Percentiles rank a stretch among this genome's conserved stretches.
phyloP scores from a whole-genome alignment of 2,329 filamentous ascomycete species.

The Fusarium albosuccineum region DNA sequence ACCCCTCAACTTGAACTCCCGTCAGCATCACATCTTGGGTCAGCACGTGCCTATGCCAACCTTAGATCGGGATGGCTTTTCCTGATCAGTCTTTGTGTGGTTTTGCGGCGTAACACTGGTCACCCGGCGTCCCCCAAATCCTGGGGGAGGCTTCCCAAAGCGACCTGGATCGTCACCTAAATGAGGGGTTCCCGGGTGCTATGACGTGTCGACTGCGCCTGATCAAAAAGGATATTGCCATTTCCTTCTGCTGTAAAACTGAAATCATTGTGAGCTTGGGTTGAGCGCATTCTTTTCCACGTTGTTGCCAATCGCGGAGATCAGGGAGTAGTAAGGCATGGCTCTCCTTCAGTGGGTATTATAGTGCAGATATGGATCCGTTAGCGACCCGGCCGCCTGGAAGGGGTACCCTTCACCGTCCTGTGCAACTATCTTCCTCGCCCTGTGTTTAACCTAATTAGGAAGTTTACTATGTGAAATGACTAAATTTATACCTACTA shows the following conservation, averaged over 20 bases:
- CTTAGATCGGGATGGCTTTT: neutral
- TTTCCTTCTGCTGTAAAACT: neutral
- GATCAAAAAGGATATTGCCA: neutral
- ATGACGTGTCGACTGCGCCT: slow-evolving; percentile 16
- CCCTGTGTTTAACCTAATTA: no score
- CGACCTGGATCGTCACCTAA: slow-evolving; percentile 18
- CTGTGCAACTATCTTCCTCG: no score
- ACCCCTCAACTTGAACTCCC: slow-evolving; percentile 17
- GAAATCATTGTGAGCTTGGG: neutral
- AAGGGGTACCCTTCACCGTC: no score
- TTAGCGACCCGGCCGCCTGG: neutral
- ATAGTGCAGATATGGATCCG: no score
- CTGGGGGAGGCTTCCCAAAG: slow-evolving; percentile 4
- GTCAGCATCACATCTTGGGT: slow-evolving; percentile 11
- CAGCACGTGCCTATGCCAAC: slow-evolving; percentile 19
- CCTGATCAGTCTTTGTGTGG: slow-evolving; percentile 6
- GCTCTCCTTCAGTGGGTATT: no score
- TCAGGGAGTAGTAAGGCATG: no score
- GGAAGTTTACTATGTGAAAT: no score
- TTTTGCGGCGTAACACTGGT: neutral
- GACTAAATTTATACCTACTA: no score
- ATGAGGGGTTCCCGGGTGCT: slow-evolving; percentile 16
- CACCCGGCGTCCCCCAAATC: neutral
- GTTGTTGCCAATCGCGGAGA: no score
- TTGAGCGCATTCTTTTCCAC: neutral